A percentile compares a stretch with the other conserved stretches of the same genome.
Conservation (phyloP, 106 monocot species). For the Allium sativum region DNA sequence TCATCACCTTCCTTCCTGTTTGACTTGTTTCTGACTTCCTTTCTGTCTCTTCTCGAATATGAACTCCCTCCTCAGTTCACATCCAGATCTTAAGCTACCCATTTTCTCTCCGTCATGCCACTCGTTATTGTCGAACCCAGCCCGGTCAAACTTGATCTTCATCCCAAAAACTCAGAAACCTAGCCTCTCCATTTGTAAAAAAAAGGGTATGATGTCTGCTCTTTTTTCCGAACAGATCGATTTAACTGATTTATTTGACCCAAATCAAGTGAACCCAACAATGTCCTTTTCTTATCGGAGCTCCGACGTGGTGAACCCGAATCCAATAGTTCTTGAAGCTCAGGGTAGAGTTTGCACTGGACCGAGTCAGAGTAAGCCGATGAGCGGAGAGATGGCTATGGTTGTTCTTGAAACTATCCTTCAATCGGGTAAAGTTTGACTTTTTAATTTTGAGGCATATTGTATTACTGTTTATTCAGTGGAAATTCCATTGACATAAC, state of each 20-base stretch:
- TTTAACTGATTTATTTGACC: constrained; percentile 16
- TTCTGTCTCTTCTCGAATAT: constrained; percentile 3
- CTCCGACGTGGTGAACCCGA: constrained; percentile 43
- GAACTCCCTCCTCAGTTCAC: constrained; percentile 17
- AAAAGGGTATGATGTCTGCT: constrained; percentile 1
- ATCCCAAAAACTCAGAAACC: neutral
- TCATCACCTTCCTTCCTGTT: neutral
- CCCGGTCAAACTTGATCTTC: constrained; percentile 9
- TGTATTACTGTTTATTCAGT: no score
- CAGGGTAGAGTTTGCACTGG: constrained; percentile 90
- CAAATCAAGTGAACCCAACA: constrained; percentile 35
- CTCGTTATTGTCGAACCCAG: neutral
- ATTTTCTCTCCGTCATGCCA: neutral
- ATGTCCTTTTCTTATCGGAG: constrained; percentile 64
- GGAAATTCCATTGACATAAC: no score
- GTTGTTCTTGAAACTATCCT: constrained; percentile 79
- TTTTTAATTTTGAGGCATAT: neutral
- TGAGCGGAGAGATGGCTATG: constrained; percentile 71
- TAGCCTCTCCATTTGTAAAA: constrained; percentile 1
- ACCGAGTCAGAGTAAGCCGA: constrained; percentile 81
- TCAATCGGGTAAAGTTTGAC: constrained; percentile 56
- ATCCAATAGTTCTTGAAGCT: constrained; percentile 74
- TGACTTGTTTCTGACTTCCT: no score
- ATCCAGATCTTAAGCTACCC: constrained; percentile 13
- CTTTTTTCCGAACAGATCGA: constrained; percentile 17